Evolutionary conservation across 129 eudicot species (phyloP).

Genomic region (Helichrysum umbraculigerum): DNA sequence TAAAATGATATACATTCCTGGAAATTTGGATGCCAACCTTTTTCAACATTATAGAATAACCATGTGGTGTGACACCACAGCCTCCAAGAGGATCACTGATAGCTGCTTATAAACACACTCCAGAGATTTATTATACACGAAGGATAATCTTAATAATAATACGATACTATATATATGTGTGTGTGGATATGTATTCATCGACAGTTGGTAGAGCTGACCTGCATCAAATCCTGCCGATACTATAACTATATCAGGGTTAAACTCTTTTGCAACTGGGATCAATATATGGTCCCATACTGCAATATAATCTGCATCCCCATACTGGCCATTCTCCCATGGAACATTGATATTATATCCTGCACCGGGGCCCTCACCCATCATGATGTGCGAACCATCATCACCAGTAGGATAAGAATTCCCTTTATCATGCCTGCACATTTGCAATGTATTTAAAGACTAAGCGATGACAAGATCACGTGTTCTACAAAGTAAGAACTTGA

Average conservation of each 20-base stretch:
- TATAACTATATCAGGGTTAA: constrained; percentile 70
- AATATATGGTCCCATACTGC: constrained; percentile 91
- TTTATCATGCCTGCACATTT: constrained; percentile 10
- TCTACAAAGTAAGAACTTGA: no score
- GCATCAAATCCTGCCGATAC: constrained; percentile 99
- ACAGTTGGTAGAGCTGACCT: constrained; percentile 51
- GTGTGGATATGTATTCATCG: neutral
- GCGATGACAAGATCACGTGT: no score
- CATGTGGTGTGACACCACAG: constrained; percentile 78
- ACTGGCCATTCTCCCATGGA: constrained; percentile 82
- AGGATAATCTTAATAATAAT: no score
- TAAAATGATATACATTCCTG: neutral
- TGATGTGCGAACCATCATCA: constrained; percentile 72
- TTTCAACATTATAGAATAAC: constrained; percentile 67
- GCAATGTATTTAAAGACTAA: no score
- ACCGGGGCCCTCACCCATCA: constrained; percentile 86
- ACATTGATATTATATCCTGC: constrained; percentile 84
- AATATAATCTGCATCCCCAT: constrained; percentile 90
- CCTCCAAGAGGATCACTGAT: constrained; percentile 94
- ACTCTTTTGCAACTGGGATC: constrained; percentile 91
- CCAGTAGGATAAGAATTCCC: constrained; percentile 78
- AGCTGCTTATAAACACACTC: constrained; percentile 43
- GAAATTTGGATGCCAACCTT: constrained; percentile 50
- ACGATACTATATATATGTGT: neutral
- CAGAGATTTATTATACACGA: no score